Conservation (phyloP, 805 yeast species). For the Ascoidea asiatica region DNA sequence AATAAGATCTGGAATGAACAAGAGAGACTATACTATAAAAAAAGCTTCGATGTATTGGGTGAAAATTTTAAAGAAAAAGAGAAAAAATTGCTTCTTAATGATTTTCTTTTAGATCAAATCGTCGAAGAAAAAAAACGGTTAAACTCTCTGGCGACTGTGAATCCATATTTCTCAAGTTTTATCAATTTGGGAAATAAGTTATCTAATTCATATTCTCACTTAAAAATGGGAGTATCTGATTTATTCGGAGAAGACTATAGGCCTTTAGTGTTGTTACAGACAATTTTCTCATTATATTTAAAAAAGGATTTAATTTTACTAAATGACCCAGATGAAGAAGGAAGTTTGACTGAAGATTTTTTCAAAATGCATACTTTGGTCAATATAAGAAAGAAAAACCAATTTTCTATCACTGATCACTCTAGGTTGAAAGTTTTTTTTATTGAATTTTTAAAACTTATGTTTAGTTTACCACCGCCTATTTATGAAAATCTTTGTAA, state of each 20-base stretch:
- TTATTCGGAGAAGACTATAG: neutral
- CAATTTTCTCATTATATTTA: too few species aligned
- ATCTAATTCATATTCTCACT: too few species aligned
- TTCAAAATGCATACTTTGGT: neutral
- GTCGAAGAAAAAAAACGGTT: too few species aligned
- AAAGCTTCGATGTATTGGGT: constrained; percentile 90
- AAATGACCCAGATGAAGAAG: neutral
- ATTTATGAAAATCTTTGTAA: too few species aligned
- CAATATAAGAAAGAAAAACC: neutral
- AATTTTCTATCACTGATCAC: neutral
- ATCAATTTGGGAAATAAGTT: too few species aligned
- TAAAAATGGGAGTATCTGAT: too few species aligned
- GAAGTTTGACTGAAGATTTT: too few species aligned
- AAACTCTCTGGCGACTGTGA: too few species aligned
- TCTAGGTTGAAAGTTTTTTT: neutral
- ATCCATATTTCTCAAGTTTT: too few species aligned
- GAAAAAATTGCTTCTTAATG: constrained; percentile 77
- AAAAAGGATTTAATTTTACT: neutral
- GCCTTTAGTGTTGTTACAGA: neutral
- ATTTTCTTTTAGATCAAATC: too few species aligned
- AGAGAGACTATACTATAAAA: constrained; percentile 88
- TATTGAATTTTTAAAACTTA: neutral
- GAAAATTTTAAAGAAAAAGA: constrained; percentile 94
- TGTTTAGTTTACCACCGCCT: neutral
- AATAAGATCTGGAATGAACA: constrained; percentile 97